Conservation (phyloP, 2,329 filamentous ascomycete species). For the Fusarium aywerte region DNA sequence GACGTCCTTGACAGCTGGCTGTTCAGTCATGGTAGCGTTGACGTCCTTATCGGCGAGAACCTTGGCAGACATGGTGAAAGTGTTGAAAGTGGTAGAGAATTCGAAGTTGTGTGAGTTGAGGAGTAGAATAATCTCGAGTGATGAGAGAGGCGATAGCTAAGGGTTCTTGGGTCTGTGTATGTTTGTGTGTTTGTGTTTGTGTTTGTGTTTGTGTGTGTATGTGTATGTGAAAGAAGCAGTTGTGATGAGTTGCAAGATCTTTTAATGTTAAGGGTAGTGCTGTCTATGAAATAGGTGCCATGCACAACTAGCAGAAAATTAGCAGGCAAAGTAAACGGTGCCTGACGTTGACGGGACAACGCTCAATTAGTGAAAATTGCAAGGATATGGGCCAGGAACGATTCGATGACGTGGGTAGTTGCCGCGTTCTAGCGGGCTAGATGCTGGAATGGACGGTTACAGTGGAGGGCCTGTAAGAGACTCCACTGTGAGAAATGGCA, state of each 20-base stretch:
- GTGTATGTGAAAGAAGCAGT: constrained; percentile 10
- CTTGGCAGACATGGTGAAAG: constrained; percentile 64
- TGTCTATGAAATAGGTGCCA: constrained; percentile 25
- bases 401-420: constrained; percentile 19
- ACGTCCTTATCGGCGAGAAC: constrained; percentile 73
- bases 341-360: constrained; percentile 45
- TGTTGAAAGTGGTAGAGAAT: constrained; percentile 7
- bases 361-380: constrained; percentile 24
- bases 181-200: background rate
- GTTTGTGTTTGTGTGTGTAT: background rate
- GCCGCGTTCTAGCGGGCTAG: constrained; percentile 15
- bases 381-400: constrained; percentile 15
- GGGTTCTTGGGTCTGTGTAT: constrained; percentile 16
- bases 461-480: background rate
- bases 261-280: constrained; percentile 28
- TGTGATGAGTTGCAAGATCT: constrained; percentile 16
- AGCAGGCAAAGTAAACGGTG: constrained; percentile 41
- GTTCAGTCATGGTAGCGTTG: constrained; percentile 63
- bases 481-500: constrained; percentile 36
- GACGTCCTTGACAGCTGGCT: constrained; percentile 57
- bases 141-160: background rate
- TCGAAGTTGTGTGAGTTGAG: background rate
- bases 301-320: constrained; percentile 34
- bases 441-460: constrained; percentile 27
- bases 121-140: background rate